Percentiles rank a stretch among this genome's conserved stretches.
These are phyloP conservation scores for Coemansia sp. DNA, from an alignment of 192 early-diverging fungal genomes.

Conservation along the genomic window DNA sequence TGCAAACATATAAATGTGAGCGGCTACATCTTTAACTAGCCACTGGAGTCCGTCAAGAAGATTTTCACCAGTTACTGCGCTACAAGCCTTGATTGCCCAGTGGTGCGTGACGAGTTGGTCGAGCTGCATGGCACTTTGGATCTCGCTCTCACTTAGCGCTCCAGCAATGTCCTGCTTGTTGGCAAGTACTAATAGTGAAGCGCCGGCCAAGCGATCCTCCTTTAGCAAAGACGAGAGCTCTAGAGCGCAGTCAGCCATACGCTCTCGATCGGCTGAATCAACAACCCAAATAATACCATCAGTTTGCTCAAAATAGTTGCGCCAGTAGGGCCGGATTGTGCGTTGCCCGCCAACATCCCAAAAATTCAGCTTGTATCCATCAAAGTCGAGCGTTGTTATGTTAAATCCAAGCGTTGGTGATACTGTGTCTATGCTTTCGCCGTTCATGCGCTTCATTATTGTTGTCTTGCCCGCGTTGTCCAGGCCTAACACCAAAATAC, in stretches of 20 bases:
- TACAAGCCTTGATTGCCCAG: slow-evolving; percentile 91
- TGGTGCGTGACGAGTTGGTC: slow-evolving; percentile 82
- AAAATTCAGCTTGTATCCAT: slow-evolving; percentile 80
- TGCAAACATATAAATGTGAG: slow-evolving; percentile 81
- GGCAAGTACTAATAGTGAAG: slow-evolving; percentile 91
- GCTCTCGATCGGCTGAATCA: slow-evolving; percentile 84
- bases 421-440: slow-evolving; percentile 86
- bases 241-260: slow-evolving; percentile 77
- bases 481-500: slow-evolving; percentile 92
- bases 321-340: slow-evolving; percentile 96
- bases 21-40: slow-evolving; percentile 88
- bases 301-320: slow-evolving; percentile 99
- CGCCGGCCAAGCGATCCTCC: slow-evolving; percentile 94
- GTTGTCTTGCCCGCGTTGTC: slow-evolving; percentile 99
- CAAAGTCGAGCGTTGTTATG: slow-evolving; percentile 85
- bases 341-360: slow-evolving; percentile 99
- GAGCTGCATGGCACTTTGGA: slow-evolving; percentile 72
- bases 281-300: slow-evolving; percentile 99
- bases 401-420: slow-evolving; percentile 98
- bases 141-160: slow-evolving; percentile 71
- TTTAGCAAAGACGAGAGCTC: slow-evolving; percentile 81
- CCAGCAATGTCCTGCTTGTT: slow-evolving; percentile 97
- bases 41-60: slow-evolving; percentile 92
- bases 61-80: slow-evolving; percentile 75
- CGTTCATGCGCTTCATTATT: slow-evolving; percentile 93